phyloP scores from a whole-genome alignment of 164 flowering plant genomes.

The Sedum album region DNA sequence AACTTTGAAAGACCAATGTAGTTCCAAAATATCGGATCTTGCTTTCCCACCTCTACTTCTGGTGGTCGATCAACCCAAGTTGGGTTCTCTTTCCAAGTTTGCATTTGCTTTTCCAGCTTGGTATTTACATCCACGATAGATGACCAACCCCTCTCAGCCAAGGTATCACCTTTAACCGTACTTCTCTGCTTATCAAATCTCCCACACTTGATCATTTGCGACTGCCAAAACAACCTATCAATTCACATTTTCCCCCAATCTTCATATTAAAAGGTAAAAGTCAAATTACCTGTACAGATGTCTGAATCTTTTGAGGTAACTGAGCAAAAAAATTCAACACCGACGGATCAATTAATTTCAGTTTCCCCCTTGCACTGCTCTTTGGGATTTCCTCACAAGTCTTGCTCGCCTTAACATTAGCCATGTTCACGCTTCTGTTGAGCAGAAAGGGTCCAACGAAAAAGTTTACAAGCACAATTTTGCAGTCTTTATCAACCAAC shows the following conservation, averaged over 20 bases:
- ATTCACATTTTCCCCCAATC: neutral
- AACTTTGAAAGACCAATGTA: neutral
- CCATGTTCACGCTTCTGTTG: constrained; percentile 28
- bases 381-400: constrained; percentile 16
- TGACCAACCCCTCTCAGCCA: neutral
- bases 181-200: neutral
- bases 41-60: constrained; percentile 48
- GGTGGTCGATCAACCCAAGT: constrained; percentile 62
- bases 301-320: constrained; percentile 46
- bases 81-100: constrained; percentile 84
- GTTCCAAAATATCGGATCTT: neutral
- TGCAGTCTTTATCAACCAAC: neutral
- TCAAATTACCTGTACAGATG: constrained; percentile 41
- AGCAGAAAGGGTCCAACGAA: neutral
- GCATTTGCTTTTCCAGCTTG: constrained; percentile 63
- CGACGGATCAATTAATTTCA: constrained; percentile 27
- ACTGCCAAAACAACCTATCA: neutral
- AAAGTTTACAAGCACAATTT: neutral
- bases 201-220: neutral
- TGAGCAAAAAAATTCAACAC: constrained; percentile 31
- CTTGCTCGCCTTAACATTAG: constrained; percentile 20
- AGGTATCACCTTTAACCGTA: neutral
- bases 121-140: constrained; percentile 20
- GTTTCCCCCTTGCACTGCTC: constrained; percentile 16
- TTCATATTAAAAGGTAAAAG: neutral